phyloP scores from a whole-genome alignment of 2,329 filamentous ascomycete genomes.

The Aureobasidium sp. region DNA sequence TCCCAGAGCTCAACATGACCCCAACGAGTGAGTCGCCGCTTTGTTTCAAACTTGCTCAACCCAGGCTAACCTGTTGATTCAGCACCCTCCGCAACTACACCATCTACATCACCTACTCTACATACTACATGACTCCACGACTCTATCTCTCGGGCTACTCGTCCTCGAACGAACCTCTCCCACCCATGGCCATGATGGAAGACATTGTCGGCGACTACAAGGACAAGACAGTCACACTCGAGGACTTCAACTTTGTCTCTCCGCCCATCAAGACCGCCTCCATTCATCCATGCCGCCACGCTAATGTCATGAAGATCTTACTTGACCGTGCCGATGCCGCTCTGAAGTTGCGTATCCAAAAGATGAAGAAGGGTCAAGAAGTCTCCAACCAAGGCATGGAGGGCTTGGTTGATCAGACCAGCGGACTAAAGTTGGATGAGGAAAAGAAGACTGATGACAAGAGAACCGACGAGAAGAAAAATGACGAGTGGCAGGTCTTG shows the following conservation, averaged over 20 bases:
- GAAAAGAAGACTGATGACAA: slow-evolving; percentile 20
- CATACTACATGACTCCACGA: slow-evolving; percentile 92
- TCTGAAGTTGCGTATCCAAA: slow-evolving; percentile 78
- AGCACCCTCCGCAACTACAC: slow-evolving; percentile 91
- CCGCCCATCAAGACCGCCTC: slow-evolving; percentile 91
- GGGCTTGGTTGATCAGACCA: slow-evolving; percentile 75
- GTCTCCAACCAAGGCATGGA: slow-evolving; percentile 61
- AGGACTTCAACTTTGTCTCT: slow-evolving; percentile 93
- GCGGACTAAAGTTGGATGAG: slow-evolving; percentile 48
- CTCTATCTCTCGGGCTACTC: slow-evolving; percentile 91
- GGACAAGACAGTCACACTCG: slow-evolving; percentile 96
- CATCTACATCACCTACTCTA: slow-evolving; percentile 95
- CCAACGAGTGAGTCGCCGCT: slow-evolving; percentile 45
- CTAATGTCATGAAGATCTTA: slow-evolving; percentile 94
- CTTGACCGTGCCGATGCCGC: slow-evolving; percentile 92
- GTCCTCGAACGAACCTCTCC: slow-evolving; percentile 55
- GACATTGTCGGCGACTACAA: slow-evolving; percentile 96
- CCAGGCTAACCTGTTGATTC: slow-evolving; percentile 19
- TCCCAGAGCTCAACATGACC: slow-evolving; percentile 43
- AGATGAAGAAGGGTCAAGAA: slow-evolving; percentile 53
- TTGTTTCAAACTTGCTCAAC: neutral
- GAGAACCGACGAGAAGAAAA: slow-evolving; percentile 38
- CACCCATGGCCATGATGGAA: slow-evolving; percentile 86
- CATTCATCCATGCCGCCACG: slow-evolving; percentile 95
- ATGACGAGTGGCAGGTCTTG: slow-evolving; percentile 59